Evolutionary conservation across 2,329 filamentous ascomycete genomes (phyloP).

Genomic region (Aurifilum marmelostoma): DNA sequence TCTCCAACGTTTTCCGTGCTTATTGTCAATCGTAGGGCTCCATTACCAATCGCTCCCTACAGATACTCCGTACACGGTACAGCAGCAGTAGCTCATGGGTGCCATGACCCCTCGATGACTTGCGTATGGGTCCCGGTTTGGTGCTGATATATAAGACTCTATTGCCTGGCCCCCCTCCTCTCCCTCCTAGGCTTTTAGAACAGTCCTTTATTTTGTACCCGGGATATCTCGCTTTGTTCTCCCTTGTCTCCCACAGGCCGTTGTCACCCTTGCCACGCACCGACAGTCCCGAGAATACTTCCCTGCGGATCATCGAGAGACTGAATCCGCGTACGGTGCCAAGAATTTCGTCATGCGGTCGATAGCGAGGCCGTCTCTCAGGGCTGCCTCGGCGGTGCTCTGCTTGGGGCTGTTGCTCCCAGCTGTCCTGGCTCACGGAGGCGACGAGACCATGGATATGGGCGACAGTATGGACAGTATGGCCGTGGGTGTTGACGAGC

Average conservation of each 20-base stretch:
- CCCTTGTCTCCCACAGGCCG: not conserved
- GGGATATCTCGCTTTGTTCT: not conserved
- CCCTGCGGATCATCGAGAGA: not conserved
- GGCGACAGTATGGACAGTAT: constrained; percentile 36
- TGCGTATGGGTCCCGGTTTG: constrained; percentile 1
- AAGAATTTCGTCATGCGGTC: constrained; percentile 32
- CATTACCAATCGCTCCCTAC: not conserved
- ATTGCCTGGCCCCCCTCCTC: not conserved
- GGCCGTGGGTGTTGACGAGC: constrained; percentile 33
- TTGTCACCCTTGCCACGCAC: not conserved
- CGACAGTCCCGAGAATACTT: not conserved
- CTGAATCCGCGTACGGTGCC: not conserved
- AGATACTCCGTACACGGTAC: constrained; percentile 2
- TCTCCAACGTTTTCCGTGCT: not conserved
- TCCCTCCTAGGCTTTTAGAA: not conserved
- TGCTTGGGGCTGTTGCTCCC: constrained; percentile 37
- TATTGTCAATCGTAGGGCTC: not conserved
- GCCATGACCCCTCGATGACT: constrained; percentile 17
- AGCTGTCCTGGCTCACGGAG: constrained; percentile 39
- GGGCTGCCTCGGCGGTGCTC: constrained; percentile 37
- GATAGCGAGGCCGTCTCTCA: constrained; percentile 32
- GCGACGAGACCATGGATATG: constrained; percentile 38
- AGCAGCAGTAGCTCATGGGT: not conserved
- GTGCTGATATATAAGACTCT: constrained; percentile 7
- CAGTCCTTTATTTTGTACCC: not conserved